phyloP scores from a whole-genome alignment of 2,329 filamentous ascomycete species.

The Microdochium paspali region DNA sequence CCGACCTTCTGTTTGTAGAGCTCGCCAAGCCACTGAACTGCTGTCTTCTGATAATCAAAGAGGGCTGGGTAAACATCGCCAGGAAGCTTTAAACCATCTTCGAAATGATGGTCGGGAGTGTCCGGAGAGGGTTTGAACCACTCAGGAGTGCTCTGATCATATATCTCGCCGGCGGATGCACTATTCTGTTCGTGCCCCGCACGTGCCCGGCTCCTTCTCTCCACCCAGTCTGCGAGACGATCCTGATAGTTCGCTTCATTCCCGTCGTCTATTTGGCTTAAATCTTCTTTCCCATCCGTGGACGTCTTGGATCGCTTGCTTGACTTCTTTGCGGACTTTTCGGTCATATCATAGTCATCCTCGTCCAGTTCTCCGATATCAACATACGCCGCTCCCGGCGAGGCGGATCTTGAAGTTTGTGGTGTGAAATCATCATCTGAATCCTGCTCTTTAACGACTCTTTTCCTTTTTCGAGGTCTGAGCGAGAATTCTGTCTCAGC shows the following conservation, averaged over 20 bases:
- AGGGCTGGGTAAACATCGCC: constrained; percentile 88
- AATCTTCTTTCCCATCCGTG: constrained; percentile 33
- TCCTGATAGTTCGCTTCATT: constrained; percentile 73
- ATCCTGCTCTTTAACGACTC: constrained; percentile 21
- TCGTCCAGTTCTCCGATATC: constrained; percentile 25
- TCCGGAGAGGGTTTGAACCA: constrained; percentile 85
- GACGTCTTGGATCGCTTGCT: constrained; percentile 24
- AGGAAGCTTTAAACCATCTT: constrained; percentile 69
- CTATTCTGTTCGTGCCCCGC: constrained; percentile 23
- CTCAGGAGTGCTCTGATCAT: constrained; percentile 42
- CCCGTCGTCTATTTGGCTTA: constrained; percentile 71
- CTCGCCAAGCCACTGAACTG: constrained; percentile 93
- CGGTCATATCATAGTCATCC: constrained; percentile 27
- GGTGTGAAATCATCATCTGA: constrained; percentile 37
- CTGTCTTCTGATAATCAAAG: constrained; percentile 95
- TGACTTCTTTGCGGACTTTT: constrained; percentile 29
- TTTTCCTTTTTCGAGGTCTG: constrained; percentile 48
- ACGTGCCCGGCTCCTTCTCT: constrained; percentile 51
- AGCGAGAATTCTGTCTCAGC: constrained; percentile 46
- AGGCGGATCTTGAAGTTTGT: constrained; percentile 11
- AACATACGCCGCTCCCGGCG: constrained; percentile 18
- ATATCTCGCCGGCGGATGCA: constrained; percentile 18
- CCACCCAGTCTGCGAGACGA: constrained; percentile 68
- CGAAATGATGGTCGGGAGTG: constrained; percentile 64
- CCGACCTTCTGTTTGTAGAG: constrained; percentile 83